Conservation (phyloP, 1,139 yeast genomes). For the Saccharomyces hybrid region DNA sequence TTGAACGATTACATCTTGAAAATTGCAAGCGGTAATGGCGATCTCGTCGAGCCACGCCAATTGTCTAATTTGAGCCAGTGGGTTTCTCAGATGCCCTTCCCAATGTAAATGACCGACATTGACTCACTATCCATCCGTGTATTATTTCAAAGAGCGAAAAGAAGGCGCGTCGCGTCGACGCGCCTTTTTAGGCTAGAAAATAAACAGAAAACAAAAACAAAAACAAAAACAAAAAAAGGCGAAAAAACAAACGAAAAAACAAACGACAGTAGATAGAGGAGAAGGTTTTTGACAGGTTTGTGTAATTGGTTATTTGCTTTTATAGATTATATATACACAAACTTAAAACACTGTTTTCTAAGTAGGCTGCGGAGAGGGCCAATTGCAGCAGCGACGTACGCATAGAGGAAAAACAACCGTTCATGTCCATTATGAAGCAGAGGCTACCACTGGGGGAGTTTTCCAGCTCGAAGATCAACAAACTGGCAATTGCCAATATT, state of each 20-base stretch:
- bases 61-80: conserved; percentile 54
- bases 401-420: not conserved
- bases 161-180: not conserved
- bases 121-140: not conserved
- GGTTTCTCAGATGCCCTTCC: conserved; percentile 32
- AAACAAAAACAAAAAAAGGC: not conserved
- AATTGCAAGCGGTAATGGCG: conserved; percentile 78
- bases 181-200: conserved; percentile 11
- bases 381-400: not conserved
- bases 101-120: conserved; percentile 19
- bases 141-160: not conserved
- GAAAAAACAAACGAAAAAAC: conserved; percentile 1
- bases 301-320: not conserved
- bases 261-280: conserved; percentile 1
- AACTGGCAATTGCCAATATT: conserved; percentile 6
- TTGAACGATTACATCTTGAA: conserved; percentile 74
- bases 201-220: conserved; percentile 8
- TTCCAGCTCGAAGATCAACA: conserved; percentile 22
- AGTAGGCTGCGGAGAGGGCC: not conserved
- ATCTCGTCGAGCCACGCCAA: conserved; percentile 50
- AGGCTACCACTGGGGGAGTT: conserved; percentile 25
- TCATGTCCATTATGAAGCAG: conserved; percentile 10
- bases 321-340: conserved; percentile 1
- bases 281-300: conserved; percentile 1
- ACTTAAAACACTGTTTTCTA: not conserved